phyloP scores from a whole-genome alignment of 2,329 filamentous ascomycete genomes.

The Alternaria panax region DNA sequence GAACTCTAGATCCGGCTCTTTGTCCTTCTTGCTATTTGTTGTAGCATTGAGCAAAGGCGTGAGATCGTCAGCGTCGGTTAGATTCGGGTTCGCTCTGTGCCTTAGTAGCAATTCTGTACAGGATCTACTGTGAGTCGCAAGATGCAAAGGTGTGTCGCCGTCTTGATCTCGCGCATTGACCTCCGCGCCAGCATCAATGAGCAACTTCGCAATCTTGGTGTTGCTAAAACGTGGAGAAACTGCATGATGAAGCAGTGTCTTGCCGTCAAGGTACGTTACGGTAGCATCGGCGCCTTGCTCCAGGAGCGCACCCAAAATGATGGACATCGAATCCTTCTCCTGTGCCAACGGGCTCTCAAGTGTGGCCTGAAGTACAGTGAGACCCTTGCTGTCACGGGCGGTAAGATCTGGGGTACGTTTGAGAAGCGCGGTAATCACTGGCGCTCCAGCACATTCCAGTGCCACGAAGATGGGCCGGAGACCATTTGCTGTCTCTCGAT shows the following conservation, averaged over 20 bases:
- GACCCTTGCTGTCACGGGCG: conserved; percentile 29
- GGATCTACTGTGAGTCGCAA: conserved; percentile 30
- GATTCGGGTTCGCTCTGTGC: conserved; percentile 26
- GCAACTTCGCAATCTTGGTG: conserved; percentile 28
- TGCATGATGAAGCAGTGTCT: conserved; percentile 40
- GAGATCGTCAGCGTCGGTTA: conserved; percentile 27
- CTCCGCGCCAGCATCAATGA: conserved; percentile 34
- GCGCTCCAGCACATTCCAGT: conserved; percentile 32
- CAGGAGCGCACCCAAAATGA: conserved; percentile 35
- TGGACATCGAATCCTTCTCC: conserved; percentile 32
- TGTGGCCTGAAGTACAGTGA: conserved; percentile 36
- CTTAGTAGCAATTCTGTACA: conserved; percentile 38
- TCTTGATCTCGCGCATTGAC: conserved; percentile 32
- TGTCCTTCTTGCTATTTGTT: conserved; percentile 16
- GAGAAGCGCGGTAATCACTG: conserved; percentile 37
- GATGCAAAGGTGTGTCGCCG: conserved; percentile 39
- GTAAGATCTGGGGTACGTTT: conserved; percentile 40
- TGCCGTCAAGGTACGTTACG: conserved; percentile 36
- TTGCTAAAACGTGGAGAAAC: conserved; percentile 27
- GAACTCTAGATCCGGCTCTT: conserved; percentile 34
- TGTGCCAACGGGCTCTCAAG: conserved; percentile 34
- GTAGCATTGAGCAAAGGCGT: conserved; percentile 34
- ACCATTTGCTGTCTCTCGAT: conserved; percentile 32
- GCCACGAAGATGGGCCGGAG: conserved; percentile 40
- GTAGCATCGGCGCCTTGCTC: conserved; percentile 32